These are phyloP conservation scores for Pichia sp. DNA, from an alignment of 1,139 yeast genomes.

Conservation along the genomic window DNA sequence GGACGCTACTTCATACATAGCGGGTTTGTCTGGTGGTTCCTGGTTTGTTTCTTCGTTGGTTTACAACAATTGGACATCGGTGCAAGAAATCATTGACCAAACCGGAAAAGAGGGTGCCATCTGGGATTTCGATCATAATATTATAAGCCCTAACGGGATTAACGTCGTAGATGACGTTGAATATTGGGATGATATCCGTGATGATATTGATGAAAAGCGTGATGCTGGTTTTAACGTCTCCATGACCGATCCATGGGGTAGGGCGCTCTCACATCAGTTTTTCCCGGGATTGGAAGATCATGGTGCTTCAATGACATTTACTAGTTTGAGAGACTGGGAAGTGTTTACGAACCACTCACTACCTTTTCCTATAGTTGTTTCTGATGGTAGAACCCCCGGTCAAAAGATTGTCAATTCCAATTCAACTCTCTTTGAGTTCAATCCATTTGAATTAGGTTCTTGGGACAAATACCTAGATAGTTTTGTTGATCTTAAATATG, in stretches of 20 bases:
- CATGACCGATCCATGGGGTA: constrained; percentile 92
- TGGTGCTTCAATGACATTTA: constrained; percentile 60
- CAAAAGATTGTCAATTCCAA: constrained; percentile 47
- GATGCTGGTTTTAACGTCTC: constrained; percentile 74
- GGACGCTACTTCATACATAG: constrained; percentile 64
- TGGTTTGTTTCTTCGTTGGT: constrained; percentile 80
- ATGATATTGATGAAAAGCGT: constrained; percentile 50
- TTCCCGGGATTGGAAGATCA: constrained; percentile 48
- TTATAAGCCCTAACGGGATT: constrained; percentile 63
- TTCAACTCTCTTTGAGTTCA: constrained; percentile 74
- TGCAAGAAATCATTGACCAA: constrained; percentile 43
- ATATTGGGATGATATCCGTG: constrained; percentile 46
- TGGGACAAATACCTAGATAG: constrained; percentile 75
- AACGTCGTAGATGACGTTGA: constrained; percentile 48
- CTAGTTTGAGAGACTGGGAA: constrained; percentile 45
- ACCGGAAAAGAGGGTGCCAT: constrained; percentile 37
- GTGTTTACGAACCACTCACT: constrained; percentile 51
- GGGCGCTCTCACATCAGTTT: constrained; percentile 72
- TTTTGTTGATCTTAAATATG: constrained; percentile 59
- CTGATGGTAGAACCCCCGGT: constrained; percentile 74
- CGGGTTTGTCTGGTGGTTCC: constrained; percentile 81
- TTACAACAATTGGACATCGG: constrained; percentile 74
- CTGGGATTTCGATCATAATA: constrained; percentile 64
- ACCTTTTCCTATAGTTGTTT: constrained; percentile 79
- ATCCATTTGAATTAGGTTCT: constrained; percentile 79